These are phyloP conservation scores for Madurella fahalii DNA, from an alignment of 2,329 filamentous ascomycete species.

Conservation along the genomic window DNA sequence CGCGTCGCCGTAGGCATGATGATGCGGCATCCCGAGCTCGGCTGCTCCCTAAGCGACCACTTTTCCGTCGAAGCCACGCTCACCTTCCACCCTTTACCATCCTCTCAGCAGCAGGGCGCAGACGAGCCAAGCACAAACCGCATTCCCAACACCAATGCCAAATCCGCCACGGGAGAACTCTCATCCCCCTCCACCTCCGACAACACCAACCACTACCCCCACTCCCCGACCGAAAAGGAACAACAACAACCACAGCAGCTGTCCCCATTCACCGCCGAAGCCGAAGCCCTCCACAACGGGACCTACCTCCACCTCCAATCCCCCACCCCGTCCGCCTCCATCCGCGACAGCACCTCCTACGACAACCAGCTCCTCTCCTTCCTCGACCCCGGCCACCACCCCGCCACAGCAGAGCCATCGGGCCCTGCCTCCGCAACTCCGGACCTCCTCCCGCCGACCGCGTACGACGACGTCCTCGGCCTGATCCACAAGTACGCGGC, in stretches of 20 bases:
- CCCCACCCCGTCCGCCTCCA: constrained; percentile 30
- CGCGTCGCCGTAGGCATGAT: constrained; percentile 73
- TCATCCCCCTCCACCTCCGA: neutral
- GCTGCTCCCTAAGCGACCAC: constrained; percentile 89
- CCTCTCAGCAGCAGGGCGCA: constrained; percentile 3
- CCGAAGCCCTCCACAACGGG: constrained; percentile 32
- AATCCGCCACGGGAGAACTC: neutral
- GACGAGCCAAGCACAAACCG: constrained; percentile 8
- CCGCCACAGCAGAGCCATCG: constrained; percentile 3
- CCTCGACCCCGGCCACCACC: constrained; percentile 21
- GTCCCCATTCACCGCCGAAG: constrained; percentile 17
- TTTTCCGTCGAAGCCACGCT: constrained; percentile 86
- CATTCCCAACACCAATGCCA: constrained; percentile 12
- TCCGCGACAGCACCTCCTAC: constrained; percentile 15
- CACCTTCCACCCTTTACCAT: constrained; percentile 38
- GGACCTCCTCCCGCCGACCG: constrained; percentile 21
- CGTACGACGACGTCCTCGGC: constrained; percentile 64
- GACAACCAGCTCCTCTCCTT: constrained; percentile 24
- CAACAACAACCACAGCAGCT: neutral
- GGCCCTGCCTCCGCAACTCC: neutral
- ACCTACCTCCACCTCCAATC: constrained; percentile 40
- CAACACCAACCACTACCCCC: neutral
- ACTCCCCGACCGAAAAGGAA: neutral
- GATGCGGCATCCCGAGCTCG: constrained; percentile 71
- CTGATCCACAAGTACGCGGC: constrained; percentile 64